Conservation (phyloP, 2,329 filamentous ascomycete genomes). For the Xenoacremonium recifei region DNA sequence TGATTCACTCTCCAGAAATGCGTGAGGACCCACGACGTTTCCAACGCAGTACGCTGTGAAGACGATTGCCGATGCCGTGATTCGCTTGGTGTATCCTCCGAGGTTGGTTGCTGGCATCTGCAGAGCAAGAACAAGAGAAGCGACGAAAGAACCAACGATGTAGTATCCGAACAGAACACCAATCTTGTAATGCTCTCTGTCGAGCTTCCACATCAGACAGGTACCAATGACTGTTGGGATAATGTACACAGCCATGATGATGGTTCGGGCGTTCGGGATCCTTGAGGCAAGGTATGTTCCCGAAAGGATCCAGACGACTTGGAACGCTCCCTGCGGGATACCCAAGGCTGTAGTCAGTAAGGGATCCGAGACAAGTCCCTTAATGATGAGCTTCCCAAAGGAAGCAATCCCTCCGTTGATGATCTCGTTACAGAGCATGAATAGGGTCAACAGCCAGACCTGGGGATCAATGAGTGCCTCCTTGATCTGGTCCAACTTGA, state of each 20-base stretch:
- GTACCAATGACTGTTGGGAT: constrained; percentile 48
- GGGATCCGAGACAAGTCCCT: constrained; percentile 35
- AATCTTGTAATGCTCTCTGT: constrained; percentile 33
- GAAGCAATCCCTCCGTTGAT: constrained; percentile 53
- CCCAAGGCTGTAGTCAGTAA: constrained; percentile 45
- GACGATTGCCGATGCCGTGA: too few relatives aligned
- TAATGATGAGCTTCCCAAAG: constrained; percentile 53
- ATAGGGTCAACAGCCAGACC: constrained; percentile 49
- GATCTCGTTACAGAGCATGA: constrained; percentile 53
- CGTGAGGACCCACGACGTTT: too few relatives aligned
- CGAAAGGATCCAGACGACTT: constrained; percentile 48
- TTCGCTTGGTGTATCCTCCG: constrained; percentile 44
- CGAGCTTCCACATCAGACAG: constrained; percentile 47
- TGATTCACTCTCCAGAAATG: too few relatives aligned
- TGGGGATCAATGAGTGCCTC: constrained; percentile 49
- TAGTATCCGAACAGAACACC: constrained; percentile 51
- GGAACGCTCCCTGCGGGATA: constrained; percentile 52
- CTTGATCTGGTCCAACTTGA: constrained; percentile 45
- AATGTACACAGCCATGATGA: constrained; percentile 49
- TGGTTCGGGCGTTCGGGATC: constrained; percentile 46
- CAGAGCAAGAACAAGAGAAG: constrained; percentile 50
- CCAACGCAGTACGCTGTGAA: too few relatives aligned
- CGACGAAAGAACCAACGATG: constrained; percentile 45
- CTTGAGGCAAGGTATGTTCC: constrained; percentile 49
- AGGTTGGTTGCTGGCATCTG: constrained; percentile 48